Percentiles rank a stretch among this genome's conserved stretches.
Conservation (phyloP, 495 filamentous ascomycete genomes). For the Amphirosellinia nigrospora region DNA sequence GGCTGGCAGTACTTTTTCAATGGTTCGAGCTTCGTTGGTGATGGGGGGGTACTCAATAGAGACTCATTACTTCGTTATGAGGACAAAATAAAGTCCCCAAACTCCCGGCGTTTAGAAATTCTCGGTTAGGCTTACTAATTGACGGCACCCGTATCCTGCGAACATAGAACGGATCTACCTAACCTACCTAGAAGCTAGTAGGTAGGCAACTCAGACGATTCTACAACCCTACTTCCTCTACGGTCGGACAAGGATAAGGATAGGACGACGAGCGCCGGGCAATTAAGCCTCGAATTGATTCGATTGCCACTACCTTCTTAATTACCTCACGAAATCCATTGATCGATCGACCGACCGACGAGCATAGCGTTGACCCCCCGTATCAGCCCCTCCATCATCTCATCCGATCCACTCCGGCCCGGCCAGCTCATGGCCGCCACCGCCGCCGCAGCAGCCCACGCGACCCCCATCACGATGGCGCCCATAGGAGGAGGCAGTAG, state of each 20-base stretch:
- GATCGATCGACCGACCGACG: neutral
- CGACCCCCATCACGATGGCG: constrained; percentile 22
- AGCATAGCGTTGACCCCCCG: neutral
- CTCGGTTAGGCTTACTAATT: neutral
- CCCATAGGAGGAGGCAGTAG: constrained; percentile 1
- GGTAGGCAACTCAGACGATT: neutral
- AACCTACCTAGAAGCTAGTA: neutral
- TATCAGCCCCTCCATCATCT: neutral
- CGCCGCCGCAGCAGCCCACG: constrained; percentile 4
- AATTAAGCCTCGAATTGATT: neutral
- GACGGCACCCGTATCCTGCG: neutral
- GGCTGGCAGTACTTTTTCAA: constrained; percentile 22
- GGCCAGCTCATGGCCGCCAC: constrained; percentile 25
- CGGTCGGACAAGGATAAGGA: neutral
- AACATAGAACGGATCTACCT: neutral
- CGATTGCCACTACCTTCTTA: neutral
- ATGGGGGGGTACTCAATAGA: neutral
- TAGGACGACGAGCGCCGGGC: neutral
- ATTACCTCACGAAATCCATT: neutral
- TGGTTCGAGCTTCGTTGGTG: constrained; percentile 3
- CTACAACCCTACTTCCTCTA: neutral
- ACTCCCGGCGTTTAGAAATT: neutral
- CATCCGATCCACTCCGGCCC: neutral
- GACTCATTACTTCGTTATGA: neutral
- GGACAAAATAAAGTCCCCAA: neutral